Evolutionary conservation across 2,329 filamentous ascomycete species (phyloP), one percentile per base, ranked within the genome.

Genomic region (Zasmidium angulare): DNA sequence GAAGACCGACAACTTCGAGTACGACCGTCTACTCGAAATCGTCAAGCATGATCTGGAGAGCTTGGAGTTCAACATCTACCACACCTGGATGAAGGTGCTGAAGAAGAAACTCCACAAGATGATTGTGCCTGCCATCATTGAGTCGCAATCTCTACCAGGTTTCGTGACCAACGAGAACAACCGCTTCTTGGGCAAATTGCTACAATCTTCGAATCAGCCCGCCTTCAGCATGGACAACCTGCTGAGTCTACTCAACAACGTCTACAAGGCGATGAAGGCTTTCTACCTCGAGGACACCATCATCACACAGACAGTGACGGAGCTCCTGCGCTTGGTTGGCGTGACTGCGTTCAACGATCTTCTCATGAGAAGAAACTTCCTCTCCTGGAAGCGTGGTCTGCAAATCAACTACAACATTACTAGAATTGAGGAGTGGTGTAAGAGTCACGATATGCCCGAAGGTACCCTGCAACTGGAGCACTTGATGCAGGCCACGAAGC

Each of bases 371-470:
- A 86, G 95, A 69, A 98, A 98, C 78, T 99, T 99, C 85, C 85
- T 99, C 59, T 97, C 93, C 0, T 99, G 95, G 95, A 99, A 99
- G 83, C 91, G 95, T 76, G 95, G 95, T 69, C 85, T 99, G 56
- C 95, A 99, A 77, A 99, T 99, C 80, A 99, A 99, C 80, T 99
- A 99, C 83, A 99, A 99, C 80, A 99, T 99, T 76, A 99, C 95
- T 22, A 87, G 95, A 59, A 99, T 99, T 64, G 95, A 99, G 77
- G 95, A 99, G 78, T 99, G 95, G 95, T 99, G 95, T 80, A 99
- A 99, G 86, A 96, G 93, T 72, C 96, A 99, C 75, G 95, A 98
- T 69, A 98, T 99, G 93, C 95, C 95, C 1, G 93, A 99, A 77
- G 95, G 95, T 56, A 99, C 93, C 26, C 84, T 99, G 55, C 93